These are phyloP conservation scores for Acanthamoeba lenticulata DNA, from an alignment of 208 protist genomes.

Conservation along the genomic window DNA sequence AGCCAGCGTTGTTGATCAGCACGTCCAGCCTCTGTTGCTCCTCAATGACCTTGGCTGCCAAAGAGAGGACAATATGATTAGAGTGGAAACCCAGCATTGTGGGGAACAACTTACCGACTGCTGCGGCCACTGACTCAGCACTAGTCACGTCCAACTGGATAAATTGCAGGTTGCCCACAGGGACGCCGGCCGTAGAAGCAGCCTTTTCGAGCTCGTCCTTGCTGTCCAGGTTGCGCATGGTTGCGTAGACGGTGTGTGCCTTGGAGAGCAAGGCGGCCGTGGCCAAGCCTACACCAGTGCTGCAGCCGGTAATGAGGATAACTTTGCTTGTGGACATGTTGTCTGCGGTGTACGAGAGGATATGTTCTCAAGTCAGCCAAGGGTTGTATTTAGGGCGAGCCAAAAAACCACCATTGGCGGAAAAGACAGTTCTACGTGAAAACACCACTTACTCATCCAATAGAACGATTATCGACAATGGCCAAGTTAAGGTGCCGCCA, in stretches of 20 bases:
- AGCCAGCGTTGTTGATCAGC: conserved; percentile 45
- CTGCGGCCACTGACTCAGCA: background rate
- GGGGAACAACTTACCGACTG: background rate
- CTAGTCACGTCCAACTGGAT: conserved; percentile 9
- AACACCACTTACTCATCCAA: too few relatives aligned
- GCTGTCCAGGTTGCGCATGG: conserved; percentile 47
- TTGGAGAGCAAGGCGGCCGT: conserved; percentile 23
- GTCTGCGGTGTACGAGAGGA: too few relatives aligned
- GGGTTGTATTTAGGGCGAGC: too few relatives aligned
- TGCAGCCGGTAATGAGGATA: conserved; percentile 12
- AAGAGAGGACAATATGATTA: too few relatives aligned
- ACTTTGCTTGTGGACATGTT: too few relatives aligned
- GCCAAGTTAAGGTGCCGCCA: too few relatives aligned
- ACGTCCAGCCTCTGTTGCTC: background rate
- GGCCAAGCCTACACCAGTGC: background rate
- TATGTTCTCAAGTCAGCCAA: too few relatives aligned
- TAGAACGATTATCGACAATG: too few relatives aligned
- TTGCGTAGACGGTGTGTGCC: background rate
- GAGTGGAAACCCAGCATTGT: too few relatives aligned
- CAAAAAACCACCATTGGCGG: too few relatives aligned
- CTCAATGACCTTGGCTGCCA: background rate
- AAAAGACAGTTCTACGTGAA: too few relatives aligned
- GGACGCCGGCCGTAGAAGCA: background rate
- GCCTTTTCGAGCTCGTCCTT: background rate
- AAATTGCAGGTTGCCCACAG: background rate